Evolutionary conservation across 768 basidiomycete genomes (phyloP).

Genomic region (Podaxis sp.): DNA sequence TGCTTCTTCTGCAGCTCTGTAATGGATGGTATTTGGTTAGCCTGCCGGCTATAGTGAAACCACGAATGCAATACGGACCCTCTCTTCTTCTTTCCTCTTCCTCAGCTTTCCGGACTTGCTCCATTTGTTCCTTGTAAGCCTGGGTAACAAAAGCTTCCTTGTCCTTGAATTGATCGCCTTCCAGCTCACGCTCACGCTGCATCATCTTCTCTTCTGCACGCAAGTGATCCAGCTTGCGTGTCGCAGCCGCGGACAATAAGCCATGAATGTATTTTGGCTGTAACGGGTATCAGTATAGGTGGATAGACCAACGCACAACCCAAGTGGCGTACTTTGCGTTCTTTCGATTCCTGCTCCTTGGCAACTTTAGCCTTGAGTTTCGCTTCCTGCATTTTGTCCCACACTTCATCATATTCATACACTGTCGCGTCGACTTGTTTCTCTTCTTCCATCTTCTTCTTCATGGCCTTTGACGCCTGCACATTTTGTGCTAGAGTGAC

Average conservation of each 20-base stretch:
- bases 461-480: slow-evolving; percentile 60
- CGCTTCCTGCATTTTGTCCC: slow-evolving; percentile 91
- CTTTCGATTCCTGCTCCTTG: slow-evolving; percentile 74
- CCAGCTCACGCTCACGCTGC: slow-evolving; percentile 85
- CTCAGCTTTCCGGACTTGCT: slow-evolving; percentile 84
- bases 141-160: slow-evolving; percentile 98
- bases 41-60: neutral
- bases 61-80: slow-evolving; percentile 49
- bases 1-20: slow-evolving; percentile 64
- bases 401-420: slow-evolving; percentile 95
- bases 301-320: slow-evolving; percentile 39
- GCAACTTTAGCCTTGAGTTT: slow-evolving; percentile 71
- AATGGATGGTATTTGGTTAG: slow-evolving; percentile 16
- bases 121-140: slow-evolving; percentile 96
- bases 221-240: slow-evolving; percentile 83
- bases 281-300: neutral
- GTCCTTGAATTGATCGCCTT: slow-evolving; percentile 91
- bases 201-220: slow-evolving; percentile 99
- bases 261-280: slow-evolving; percentile 93
- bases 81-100: slow-evolving; percentile 89
- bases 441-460: slow-evolving; percentile 78
- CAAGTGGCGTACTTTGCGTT: slow-evolving; percentile 50
- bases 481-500: slow-evolving; percentile 58
- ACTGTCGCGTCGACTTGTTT: slow-evolving; percentile 77
- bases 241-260: slow-evolving; percentile 79